Conservation (phyloP, 2,329 filamentous ascomycete genomes). For the Lachnellula occidentalis region DNA sequence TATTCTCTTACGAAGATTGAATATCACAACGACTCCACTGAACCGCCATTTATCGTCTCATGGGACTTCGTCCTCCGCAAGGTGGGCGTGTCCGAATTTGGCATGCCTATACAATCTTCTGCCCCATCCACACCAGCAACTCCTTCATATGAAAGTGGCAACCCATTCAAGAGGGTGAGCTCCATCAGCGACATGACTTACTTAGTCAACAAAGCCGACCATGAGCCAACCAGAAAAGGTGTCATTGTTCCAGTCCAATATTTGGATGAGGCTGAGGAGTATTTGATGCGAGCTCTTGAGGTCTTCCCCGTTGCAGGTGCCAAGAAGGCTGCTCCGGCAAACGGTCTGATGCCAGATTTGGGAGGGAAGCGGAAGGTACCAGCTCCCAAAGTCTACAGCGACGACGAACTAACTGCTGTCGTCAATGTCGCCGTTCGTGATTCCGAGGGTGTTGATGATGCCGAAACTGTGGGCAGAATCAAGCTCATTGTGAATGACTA, state of each 20-base stretch:
- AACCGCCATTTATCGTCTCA: slow-evolving; percentile 73
- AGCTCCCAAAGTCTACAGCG: slow-evolving; percentile 47
- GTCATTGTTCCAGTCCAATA: slow-evolving; percentile 92
- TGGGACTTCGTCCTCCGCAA: slow-evolving; percentile 97
- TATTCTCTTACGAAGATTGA: slow-evolving; percentile 87
- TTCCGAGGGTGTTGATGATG: slow-evolving; percentile 75
- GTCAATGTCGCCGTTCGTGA: slow-evolving; percentile 90
- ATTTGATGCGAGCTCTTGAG: slow-evolving; percentile 77
- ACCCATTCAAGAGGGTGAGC: slow-evolving; percentile 74
- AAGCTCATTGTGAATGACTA: slow-evolving; percentile 68
- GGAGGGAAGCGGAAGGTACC: slow-evolving; percentile 64
- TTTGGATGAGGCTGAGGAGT: slow-evolving; percentile 88
- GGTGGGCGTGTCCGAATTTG: slow-evolving; percentile 86
- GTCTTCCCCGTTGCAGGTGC: slow-evolving; percentile 59
- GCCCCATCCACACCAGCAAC: slow-evolving; percentile 82
- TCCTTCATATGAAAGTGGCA: slow-evolving; percentile 52
- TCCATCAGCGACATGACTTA: slow-evolving; percentile 98
- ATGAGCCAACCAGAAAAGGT: slow-evolving; percentile 82
- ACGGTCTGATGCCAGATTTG: slow-evolving; percentile 65
- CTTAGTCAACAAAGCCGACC: slow-evolving; percentile 63
- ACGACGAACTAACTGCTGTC: slow-evolving; percentile 83
- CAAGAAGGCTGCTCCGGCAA: slow-evolving; percentile 50
- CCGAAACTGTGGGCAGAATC: slow-evolving; percentile 73
- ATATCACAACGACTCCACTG: slow-evolving; percentile 68
- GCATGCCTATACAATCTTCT: slow-evolving; percentile 70